A percentile compares a stretch with the other conserved stretches of the same genome.
These are phyloP conservation scores for Metschnikowia anglica DNA, from an alignment of 805 yeast genomes.

Conservation along the genomic window DNA sequence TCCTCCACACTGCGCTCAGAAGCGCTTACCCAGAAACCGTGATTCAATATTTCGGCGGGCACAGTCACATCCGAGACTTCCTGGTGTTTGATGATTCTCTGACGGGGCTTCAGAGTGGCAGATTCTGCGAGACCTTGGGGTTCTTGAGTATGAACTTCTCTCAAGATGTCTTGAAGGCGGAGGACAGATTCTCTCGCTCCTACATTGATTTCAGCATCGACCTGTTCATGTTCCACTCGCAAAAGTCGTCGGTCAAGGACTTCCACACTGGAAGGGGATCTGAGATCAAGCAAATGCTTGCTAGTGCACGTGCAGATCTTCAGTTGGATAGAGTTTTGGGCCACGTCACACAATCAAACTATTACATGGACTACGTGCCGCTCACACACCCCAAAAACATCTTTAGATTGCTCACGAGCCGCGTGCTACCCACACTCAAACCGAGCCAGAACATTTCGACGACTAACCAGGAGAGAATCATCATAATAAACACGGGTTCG, in stretches of 20 bases:
- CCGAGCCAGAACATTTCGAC: slow-evolving; percentile 21
- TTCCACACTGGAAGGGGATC: slow-evolving; percentile 59
- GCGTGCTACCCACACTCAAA: slow-evolving; percentile 51
- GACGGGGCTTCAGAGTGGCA: slow-evolving; percentile 86
- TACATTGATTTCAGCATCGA: slow-evolving; percentile 81
- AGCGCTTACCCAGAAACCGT: slow-evolving; percentile 55
- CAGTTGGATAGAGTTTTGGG: slow-evolving; percentile 60
- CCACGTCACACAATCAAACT: slow-evolving; percentile 57
- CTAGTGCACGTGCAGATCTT: slow-evolving; percentile 44
- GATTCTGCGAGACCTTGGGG: slow-evolving; percentile 93
- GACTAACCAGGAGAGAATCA: slow-evolving; percentile 34
- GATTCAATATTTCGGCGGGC: slow-evolving; percentile 92
- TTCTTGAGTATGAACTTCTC: slow-evolving; percentile 60
- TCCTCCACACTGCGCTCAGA: slow-evolving; percentile 53
- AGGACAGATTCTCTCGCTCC: slow-evolving; percentile 47
- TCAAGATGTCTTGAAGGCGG: slow-evolving; percentile 12
- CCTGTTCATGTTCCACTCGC: slow-evolving; percentile 67
- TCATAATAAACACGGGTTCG: slow-evolving; percentile 83
- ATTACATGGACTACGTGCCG: slow-evolving; percentile 66
- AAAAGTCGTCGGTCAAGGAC: slow-evolving; percentile 21
- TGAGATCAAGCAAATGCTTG: slow-evolving; percentile 45
- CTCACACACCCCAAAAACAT: slow-evolving; percentile 49
- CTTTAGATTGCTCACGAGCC: slow-evolving; percentile 55
- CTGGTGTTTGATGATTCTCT: slow-evolving; percentile 61
- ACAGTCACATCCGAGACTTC: slow-evolving; percentile 88